Base-by-base conservation (phyloP, 192 early-diverging fungal genomes). In the Bifiguratus adelaidae region DNA sequence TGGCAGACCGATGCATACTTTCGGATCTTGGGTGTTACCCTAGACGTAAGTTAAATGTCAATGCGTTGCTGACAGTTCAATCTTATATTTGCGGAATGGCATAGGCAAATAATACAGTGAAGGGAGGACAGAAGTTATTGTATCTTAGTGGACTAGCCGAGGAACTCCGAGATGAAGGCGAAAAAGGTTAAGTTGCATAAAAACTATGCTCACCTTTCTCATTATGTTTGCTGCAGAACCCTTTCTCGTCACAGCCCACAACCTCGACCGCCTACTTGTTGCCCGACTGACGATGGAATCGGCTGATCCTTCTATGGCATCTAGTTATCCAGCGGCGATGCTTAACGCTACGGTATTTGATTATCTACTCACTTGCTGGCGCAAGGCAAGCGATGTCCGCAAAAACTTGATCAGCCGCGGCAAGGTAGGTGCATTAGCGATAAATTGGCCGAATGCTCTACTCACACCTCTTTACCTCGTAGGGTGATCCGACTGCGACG, bases 1-100 rank as follows among this genome's bases (percentile, higher is more conserved):
- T 96, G 92, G 92, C 85, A 88, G 55, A 82, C 89, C 58, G 80
- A 86, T 29, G 83, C 82, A 4, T 59, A 90, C 13, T 83, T 82
- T 11, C 76, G 71, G 44, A 72, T 96, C 24, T 70, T 96, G 40
- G 61, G 74, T 13, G 81, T 89, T 18, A 87, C 87, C 8, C 65
- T 96, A 22, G 64, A 86, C 61, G 86, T 82, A 65, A 57, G 60
- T 53, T n/a, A 12, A 0, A 30, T 12, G 15, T 20, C 16, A 22
- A 26, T 12, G 28, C n/a, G 35, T 5, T 25, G 36, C 28, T 30
- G 9, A 9, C 26, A 12, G 11, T 47, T 16, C 16, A 16, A 22
- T 15, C 50, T 36, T 52, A 7, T 5, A 7, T 18, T 15, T 25
- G 41, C 23, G 3, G 20, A 34, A 46, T 43, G 41, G 28, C 41